Evolutionary conservation across 1,139 yeast species (phyloP).

Genomic region (Hanseniaspora gamundiae): DNA sequence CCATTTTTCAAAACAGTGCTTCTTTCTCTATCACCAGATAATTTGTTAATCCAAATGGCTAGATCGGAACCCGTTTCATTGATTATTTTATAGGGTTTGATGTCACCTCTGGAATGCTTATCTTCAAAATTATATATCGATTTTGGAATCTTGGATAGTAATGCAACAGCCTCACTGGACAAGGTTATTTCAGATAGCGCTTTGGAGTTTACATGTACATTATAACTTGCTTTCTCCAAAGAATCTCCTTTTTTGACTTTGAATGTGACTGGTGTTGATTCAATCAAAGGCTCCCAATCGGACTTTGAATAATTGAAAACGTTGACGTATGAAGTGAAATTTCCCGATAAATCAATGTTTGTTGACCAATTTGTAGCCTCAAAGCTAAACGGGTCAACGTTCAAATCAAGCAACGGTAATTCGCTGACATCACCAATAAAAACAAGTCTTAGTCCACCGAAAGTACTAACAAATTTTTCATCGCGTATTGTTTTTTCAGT

Average conservation of each 20-base stretch:
- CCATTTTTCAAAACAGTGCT: conserved; percentile 36
- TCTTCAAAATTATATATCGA: conserved; percentile 44
- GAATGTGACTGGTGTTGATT: conserved; percentile 74
- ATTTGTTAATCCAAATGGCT: conserved; percentile 60
- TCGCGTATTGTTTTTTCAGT: conserved; percentile 43
- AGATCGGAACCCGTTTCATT: conserved; percentile 81
- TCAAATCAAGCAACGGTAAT: conserved; percentile 78
- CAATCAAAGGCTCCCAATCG: conserved; percentile 92
- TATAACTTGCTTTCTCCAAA: conserved; percentile 29
- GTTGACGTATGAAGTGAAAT: conserved; percentile 59
- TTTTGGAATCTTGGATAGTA: conserved; percentile 54
- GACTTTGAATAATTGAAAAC: conserved; percentile 85
- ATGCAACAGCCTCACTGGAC: conserved; percentile 70
- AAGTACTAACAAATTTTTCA: conserved; percentile 56
- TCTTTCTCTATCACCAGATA: conserved; percentile 17
- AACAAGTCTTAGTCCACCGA: conserved; percentile 79
- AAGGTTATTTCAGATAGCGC: conserved; percentile 69
- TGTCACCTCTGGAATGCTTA: conserved; percentile 57
- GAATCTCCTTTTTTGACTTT: conserved; percentile 44
- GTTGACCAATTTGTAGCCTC: conserved; percentile 84
- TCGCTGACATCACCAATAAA: conserved; percentile 91
- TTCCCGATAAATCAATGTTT: conserved; percentile 61
- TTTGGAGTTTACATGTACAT: conserved; percentile 60
- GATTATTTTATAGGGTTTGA: conserved; percentile 66
- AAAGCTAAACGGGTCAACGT: conserved; percentile 59